Evolutionary conservation across 345 rosid genomes (phyloP).

Genomic region (Camelina hispida): DNA sequence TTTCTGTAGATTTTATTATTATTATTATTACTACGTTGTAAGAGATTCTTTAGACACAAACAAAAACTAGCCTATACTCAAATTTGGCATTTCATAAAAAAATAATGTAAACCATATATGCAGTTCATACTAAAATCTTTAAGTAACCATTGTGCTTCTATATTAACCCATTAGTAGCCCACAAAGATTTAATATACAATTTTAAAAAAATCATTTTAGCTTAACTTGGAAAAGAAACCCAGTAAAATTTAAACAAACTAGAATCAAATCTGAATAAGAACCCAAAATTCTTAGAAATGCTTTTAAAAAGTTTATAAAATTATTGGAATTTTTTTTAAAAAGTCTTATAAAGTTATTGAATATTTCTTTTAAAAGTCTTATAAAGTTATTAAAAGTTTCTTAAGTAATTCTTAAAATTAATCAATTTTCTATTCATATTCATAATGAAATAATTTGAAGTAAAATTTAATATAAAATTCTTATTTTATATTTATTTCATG

Average conservation of each 20-base stretch:
- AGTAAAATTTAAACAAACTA: neutral
- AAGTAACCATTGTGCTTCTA: neutral
- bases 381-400: neutral
- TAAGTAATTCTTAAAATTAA: too few relatives aligned
- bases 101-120: neutral
- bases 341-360: too few relatives aligned
- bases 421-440: neutral
- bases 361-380: too few relatives aligned
- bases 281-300: neutral
- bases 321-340: too few relatives aligned
- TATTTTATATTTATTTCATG: too few relatives aligned
- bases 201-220: neutral
- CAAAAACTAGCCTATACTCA: neutral
- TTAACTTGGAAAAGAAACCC: neutral
- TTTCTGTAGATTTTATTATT: neutral
- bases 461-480: too few relatives aligned
- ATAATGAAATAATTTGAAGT: too few relatives aligned
- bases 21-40: neutral
- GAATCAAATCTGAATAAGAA: neutral
- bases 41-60: neutral
- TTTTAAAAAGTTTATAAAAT: too few relatives aligned
- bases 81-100: neutral
- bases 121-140: neutral
- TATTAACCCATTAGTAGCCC: too few relatives aligned
- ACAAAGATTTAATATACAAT: neutral